Evolutionary conservation across 306 rosid species (phyloP), one percentile per base, ranked within the genome.

Genomic region (Acacia melanoxylon): DNA sequence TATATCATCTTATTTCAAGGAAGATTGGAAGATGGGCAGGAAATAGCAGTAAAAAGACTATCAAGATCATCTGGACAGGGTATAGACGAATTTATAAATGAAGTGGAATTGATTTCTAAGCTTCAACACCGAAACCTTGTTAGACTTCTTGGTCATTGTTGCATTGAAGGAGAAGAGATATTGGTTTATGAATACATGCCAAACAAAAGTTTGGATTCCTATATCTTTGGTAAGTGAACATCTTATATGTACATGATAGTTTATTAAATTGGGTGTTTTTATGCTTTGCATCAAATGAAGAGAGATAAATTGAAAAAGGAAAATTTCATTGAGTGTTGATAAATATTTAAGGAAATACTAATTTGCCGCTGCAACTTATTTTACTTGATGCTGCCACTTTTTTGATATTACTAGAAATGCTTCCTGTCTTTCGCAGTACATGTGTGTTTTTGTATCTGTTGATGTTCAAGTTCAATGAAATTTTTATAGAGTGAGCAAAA

Each of bases 41-140:
- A 78, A 62, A 62, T 83, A 70, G 79, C 86, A 3, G 48, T 77
- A 14, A 83, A 72, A 56, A 82, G 78, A 42, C 73, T 82, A 58
- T 77, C 82, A 7, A 69, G 31, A 70, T 58, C 74, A 14, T 82
- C 85, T 33, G 19, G 54, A 4, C 82, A 82, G 40, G 82, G 82
- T 22, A 10, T 58, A 3, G 58, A 77, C 77, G 85, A 82, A 48
- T 82, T 77, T 77, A 82, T 33, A 10, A 82, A 77, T 56, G 82
- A 77, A 62, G 74, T 82, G 58, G 68, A 37, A 1, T 77, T 82
- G 35, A 82, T 82, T 76, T 82, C 82, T 6, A 77, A 70, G 2
- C 85, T 82, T 14, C 82, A 82, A 46, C 85, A 82, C 1, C 24
- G 74, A 10, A 82, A 82, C 49, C 78, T 82, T 33, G 85, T 82